These are phyloP conservation scores for Scutellaria minor DNA, from an alignment of 257 asterid genomes.

Conservation along the genomic window DNA sequence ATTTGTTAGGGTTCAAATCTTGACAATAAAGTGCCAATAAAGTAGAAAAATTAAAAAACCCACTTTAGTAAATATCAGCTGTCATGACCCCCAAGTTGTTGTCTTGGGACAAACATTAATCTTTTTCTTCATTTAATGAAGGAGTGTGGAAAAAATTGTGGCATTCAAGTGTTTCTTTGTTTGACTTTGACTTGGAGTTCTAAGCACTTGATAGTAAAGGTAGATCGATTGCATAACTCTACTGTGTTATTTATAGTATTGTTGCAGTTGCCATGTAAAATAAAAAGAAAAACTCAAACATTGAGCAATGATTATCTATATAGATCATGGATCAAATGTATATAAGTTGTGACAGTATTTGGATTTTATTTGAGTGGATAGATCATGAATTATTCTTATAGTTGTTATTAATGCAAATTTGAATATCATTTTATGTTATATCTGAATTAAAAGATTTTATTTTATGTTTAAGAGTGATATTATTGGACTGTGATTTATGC, in stretches of 20 bases:
- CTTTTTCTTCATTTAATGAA: slow-evolving; percentile 14
- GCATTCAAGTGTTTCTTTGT: slow-evolving; percentile 27
- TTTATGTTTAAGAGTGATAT: neutral
- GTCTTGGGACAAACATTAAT: slow-evolving; percentile 18
- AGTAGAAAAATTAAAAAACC: slow-evolving; percentile 31
- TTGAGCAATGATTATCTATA: neutral
- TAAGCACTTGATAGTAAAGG: slow-evolving; percentile 17
- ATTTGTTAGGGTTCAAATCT: slow-evolving; percentile 33
- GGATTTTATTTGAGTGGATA: neutral
- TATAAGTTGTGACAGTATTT: neutral
- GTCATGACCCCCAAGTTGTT: slow-evolving; percentile 23
- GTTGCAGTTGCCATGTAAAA: slow-evolving; percentile 21
- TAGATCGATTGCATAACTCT: neutral
- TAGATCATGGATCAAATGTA: neutral
- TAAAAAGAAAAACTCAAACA: neutral
- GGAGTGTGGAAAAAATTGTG: slow-evolving; percentile 5
- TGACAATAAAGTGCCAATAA: slow-evolving; percentile 38
- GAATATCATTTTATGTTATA: neutral
- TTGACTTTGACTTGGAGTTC: slow-evolving; percentile 30
- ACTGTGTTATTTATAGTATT: slow-evolving; percentile 21
- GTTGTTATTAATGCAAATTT: neutral
- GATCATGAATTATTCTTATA: neutral
- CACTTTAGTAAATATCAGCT: slow-evolving; percentile 35
- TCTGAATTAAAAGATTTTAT: neutral
- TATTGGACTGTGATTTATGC: neutral